A percentile compares a stretch with the other conserved stretches of the same genome.
Conservation (phyloP, 495 filamentous ascomycete species). For the Hypoxylon fragiforme region DNA sequence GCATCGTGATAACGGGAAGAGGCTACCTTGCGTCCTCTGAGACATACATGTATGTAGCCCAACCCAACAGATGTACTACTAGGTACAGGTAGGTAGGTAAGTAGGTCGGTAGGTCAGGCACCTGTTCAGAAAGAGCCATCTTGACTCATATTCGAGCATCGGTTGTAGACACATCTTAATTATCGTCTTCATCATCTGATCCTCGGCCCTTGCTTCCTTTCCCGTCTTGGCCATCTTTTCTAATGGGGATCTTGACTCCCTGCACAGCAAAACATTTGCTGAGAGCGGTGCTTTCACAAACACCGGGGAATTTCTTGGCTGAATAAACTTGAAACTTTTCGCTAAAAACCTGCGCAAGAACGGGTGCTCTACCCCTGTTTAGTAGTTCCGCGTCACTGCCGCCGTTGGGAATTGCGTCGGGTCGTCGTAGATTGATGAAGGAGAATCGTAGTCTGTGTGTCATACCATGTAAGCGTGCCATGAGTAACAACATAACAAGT, state of each 20-base stretch:
- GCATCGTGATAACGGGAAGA: slow-evolving; percentile 5
- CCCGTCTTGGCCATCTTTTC: slow-evolving; percentile 76
- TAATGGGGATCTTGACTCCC: slow-evolving; percentile 95
- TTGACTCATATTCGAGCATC: not conserved
- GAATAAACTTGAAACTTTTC: slow-evolving; percentile 92
- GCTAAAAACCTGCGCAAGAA: slow-evolving; percentile 85
- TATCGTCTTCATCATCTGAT: slow-evolving; percentile 66
- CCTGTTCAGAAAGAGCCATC: slow-evolving; percentile 5
- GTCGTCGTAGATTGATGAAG: slow-evolving; percentile 74
- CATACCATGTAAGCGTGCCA: slow-evolving; percentile 19
- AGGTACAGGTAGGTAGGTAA: too few relatives aligned
- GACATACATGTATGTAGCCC: not conserved
- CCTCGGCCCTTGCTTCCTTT: slow-evolving; percentile 54
- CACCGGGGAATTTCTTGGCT: slow-evolving; percentile 97
- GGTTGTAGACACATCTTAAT: slow-evolving; percentile 19
- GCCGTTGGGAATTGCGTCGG: slow-evolving; percentile 50
- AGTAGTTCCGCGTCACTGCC: slow-evolving; percentile 46
- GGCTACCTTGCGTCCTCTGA: slow-evolving; percentile 5
- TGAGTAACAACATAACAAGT: not conserved
- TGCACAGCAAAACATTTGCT: slow-evolving; percentile 94
- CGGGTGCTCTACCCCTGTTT: slow-evolving; percentile 78
- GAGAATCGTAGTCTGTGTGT: slow-evolving; percentile 52
- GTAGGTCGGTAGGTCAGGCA: too few relatives aligned
- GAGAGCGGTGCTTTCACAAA: slow-evolving; percentile 89
- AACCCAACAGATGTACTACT: slow-evolving; percentile 3